Evolutionary conservation across 1,284 basidiomycete genomes (phyloP).

Genomic region (Trichosporon sp.): DNA sequence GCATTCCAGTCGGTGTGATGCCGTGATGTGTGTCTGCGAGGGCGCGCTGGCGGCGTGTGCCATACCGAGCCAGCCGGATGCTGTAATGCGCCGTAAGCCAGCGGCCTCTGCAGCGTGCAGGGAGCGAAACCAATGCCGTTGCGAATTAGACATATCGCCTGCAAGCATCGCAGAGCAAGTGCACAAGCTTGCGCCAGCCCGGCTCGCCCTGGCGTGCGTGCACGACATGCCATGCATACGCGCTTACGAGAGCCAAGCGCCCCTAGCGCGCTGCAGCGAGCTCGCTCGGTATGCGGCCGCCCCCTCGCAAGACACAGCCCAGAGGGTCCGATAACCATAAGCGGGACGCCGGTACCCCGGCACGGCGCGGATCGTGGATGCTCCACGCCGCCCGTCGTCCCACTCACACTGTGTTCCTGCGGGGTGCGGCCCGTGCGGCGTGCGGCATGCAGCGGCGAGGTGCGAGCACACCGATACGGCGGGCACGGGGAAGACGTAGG

Average conservation of each 20-base stretch:
- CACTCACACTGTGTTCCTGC: too few relatives aligned
- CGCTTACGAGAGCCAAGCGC: neutral
- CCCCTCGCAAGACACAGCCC: neutral
- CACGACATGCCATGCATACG: neutral
- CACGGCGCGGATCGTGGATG: neutral
- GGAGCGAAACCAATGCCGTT: too few relatives aligned
- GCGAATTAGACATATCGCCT: neutral
- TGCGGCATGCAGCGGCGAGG: too few relatives aligned
- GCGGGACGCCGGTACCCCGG: neutral
- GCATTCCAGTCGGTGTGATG: neutral
- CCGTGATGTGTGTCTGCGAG: neutral
- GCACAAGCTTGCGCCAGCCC: neutral
- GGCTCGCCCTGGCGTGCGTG: too few relatives aligned
- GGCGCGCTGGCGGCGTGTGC: neutral
- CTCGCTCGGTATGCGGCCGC: neutral
- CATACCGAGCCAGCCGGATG: neutral
- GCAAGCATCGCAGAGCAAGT: neutral
- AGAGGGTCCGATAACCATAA: neutral
- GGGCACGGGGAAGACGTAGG: neutral
- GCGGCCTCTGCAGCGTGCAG: too few relatives aligned
- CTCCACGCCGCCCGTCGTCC: neutral
- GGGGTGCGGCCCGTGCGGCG: neutral
- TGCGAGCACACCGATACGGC: neutral
- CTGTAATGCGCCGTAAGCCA: neutral
- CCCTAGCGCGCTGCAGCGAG: neutral